Evolutionary conservation across 2,329 filamentous ascomycete species (phyloP), one percentile per base, ranked within the genome.

Genomic region (Aspergillus sp.): DNA sequence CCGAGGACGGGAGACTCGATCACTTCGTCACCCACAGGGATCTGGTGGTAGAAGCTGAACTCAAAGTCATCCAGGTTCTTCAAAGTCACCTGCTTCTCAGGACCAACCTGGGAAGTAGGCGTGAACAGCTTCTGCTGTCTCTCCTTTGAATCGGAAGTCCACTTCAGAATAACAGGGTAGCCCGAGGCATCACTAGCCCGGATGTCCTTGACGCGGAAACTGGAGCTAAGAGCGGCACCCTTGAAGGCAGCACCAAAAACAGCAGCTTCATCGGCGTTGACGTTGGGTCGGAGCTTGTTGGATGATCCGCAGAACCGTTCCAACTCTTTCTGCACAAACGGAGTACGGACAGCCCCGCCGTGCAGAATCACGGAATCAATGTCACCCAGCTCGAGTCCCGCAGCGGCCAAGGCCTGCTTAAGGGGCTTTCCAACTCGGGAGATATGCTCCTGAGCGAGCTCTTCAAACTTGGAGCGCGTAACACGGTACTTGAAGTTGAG

Each of bases 161-260:
- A 96, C 70, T 87, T 88, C 64, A 96, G 82, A 52, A 86, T 85
- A 23, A 88, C 82, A 2, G 86, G 78, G 69, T 94, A 97, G 41
- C 81, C 80, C 40, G 89, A 83, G 19, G 82, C 84, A 64, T 99
- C 94, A n/a, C 79, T 81, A 47, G 89, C 84, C 54, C 89, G 83
- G 60, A 99, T 99, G 68, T 97, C 94, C 81, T 97, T 99, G 68
- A 99, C 94, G 56, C 91, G 88, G 85, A 99, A 99, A 70, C 89
- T 93, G 38, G 93, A 91, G 74, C 91, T 97, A 53, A 99, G 81
- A 62, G 90, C 86, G 48, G 94, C 94, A 47, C 90, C 94, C 68
- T 92, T 90, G 81, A 99, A 97, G 23, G 88, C 92, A 50, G 94
- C 93, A 63, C 94, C 94, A 71, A 97, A 96, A 9, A 96, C 94